A percentile compares a stretch with the other conserved stretches of the same genome.
Conservation (phyloP, 345 rosid species). For the Kernera saxatilis region DNA sequence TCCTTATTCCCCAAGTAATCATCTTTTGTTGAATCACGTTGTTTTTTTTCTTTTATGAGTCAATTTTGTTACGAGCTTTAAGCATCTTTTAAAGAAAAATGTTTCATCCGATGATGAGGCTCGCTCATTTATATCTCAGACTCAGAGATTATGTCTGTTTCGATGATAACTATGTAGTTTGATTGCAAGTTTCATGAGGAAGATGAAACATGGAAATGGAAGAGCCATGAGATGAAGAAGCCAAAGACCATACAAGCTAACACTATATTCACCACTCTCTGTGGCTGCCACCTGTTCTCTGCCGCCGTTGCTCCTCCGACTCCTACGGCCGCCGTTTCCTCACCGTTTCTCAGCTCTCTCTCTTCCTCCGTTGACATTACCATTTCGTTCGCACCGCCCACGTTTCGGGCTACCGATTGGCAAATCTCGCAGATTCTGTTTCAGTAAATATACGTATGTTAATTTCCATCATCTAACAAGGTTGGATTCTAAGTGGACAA, state of each 20-base stretch:
- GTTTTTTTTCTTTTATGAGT: background rate
- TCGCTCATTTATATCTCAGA: too few species aligned
- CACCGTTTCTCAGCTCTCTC: constrained; percentile 10
- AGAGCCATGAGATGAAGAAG: constrained; percentile 30
- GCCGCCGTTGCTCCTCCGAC: background rate
- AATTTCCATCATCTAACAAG: background rate
- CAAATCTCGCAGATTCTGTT: constrained; percentile 91
- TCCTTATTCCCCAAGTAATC: constrained; percentile 23
- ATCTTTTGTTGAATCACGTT: constrained; percentile 16
- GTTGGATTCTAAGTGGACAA: too few species aligned
- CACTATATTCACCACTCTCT: constrained; percentile 37
- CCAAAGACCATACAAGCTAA: constrained; percentile 36
- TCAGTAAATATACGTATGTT: background rate
- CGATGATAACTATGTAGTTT: background rate
- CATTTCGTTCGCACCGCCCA: constrained; percentile 43
- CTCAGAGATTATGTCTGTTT: too few species aligned
- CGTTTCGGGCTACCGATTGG: constrained; percentile 65
- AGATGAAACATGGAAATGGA: constrained; percentile 32
- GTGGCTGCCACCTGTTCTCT: constrained; percentile 57
- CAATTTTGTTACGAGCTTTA: constrained; percentile 14
- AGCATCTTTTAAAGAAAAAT: too few species aligned
- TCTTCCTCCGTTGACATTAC: constrained; percentile 35
- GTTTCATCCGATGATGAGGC: too few species aligned
- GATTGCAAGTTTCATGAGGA: constrained; percentile 17
- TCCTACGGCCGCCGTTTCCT: background rate